Conservation (phyloP, 2,329 filamentous ascomycete species). For the Ascochyta viciae-villosae region DNA sequence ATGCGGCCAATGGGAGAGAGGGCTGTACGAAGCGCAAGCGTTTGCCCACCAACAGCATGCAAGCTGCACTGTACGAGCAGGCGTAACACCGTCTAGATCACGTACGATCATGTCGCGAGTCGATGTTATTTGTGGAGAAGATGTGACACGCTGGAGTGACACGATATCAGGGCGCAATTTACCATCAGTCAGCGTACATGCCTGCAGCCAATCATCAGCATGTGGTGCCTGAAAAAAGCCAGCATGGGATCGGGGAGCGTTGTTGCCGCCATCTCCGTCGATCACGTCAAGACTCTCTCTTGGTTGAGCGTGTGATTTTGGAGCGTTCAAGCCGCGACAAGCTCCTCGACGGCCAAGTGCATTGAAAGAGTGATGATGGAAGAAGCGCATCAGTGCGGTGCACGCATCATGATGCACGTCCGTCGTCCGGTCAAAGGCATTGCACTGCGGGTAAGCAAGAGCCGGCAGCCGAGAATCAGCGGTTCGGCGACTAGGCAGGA, state of each 20-base stretch:
- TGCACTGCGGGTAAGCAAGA: neutral
- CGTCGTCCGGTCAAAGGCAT: neutral
- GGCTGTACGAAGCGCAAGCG: neutral
- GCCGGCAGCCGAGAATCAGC: neutral
- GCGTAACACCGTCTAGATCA: neutral
- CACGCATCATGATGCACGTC: neutral
- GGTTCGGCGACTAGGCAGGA: slow-evolving; percentile 17
- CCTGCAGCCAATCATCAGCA: slow-evolving; percentile 13
- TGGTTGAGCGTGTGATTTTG: no score
- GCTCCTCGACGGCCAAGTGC: neutral
- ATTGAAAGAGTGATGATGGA: neutral
- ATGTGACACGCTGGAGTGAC: slow-evolving; percentile 16
- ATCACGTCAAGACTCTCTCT: neutral
- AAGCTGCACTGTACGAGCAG: neutral
- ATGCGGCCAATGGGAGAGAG: slow-evolving; percentile 1
- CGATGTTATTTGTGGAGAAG: slow-evolving; percentile 5
- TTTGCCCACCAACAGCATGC: neutral
- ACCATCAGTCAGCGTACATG: slow-evolving; percentile 15
- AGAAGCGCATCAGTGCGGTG: no score
- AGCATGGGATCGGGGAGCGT: neutral
- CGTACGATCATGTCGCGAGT: slow-evolving; percentile 11
- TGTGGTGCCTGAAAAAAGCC: slow-evolving; percentile 13
- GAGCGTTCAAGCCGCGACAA: no score
- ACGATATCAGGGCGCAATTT: slow-evolving; percentile 14
- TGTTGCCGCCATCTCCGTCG: slow-evolving; percentile 8